Percentiles rank a stretch among this genome's conserved stretches.
These are phyloP conservation scores for Elaeis oleifera DNA, from an alignment of 202 grass and related monocot genomes.

Conservation along the genomic window DNA sequence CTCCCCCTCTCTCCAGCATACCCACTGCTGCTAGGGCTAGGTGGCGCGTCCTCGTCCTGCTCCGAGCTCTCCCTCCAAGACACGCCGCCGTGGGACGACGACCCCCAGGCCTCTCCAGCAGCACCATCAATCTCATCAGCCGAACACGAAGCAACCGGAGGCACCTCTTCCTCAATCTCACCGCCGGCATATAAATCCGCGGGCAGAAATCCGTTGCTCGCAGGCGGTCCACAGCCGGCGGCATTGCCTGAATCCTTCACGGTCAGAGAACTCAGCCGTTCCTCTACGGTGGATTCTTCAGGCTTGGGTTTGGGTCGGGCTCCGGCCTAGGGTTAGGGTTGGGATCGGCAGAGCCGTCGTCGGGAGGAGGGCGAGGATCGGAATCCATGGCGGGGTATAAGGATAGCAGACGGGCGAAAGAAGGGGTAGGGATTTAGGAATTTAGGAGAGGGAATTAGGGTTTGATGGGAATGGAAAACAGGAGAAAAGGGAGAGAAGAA, in stretches of 20 bases:
- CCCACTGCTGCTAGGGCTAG: slow-evolving; percentile 76
- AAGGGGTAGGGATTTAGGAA: background rate
- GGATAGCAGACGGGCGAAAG: background rate
- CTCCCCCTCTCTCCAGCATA: slow-evolving; percentile 80
- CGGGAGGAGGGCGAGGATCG: background rate
- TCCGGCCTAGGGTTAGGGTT: slow-evolving; percentile 10
- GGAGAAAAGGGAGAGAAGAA: too few species aligned
- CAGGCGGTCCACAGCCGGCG: slow-evolving; percentile 19
- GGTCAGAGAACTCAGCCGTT: background rate
- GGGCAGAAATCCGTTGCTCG: slow-evolving; percentile 35
- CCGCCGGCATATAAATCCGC: slow-evolving; percentile 40
- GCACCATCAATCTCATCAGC: slow-evolving; percentile 28
- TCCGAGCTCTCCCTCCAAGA: slow-evolving; percentile 27
- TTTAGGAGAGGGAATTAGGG: background rate
- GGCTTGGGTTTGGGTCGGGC: background rate
- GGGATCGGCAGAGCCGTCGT: slow-evolving; percentile 27
- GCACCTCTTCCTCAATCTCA: slow-evolving; percentile 55
- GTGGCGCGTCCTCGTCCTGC: slow-evolving; percentile 26
- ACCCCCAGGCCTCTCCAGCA: slow-evolving; percentile 26
- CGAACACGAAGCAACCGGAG: slow-evolving; percentile 29
- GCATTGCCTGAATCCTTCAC: background rate
- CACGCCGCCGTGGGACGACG: slow-evolving; percentile 22
- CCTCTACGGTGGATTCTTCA: background rate
- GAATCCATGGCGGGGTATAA: slow-evolving; percentile 24
- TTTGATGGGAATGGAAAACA: too few species aligned